Evolutionary conservation across 2,329 filamentous ascomycete genomes (phyloP), one percentile per base, ranked within the genome.

Genomic region (Neopestalotiopsis sp.): DNA sequence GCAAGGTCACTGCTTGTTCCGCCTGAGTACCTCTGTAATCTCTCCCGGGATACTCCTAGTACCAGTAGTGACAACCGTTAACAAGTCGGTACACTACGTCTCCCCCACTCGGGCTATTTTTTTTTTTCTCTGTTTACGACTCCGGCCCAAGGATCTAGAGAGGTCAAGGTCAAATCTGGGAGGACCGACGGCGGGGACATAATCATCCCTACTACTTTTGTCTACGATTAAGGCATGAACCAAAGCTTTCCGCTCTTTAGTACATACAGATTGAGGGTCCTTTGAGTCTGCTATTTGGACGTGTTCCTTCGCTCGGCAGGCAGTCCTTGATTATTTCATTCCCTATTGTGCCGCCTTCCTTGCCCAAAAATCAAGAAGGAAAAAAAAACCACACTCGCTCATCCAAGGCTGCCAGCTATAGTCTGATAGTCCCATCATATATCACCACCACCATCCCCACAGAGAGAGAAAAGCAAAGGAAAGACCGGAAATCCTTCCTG

Each of bases 1-100:
- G 74, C 80, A 80, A 78, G 81, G 81, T 78, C 78, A 77, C 78
- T 79, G 80, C 79, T 79, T 81, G 77, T 81, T 77, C 79, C 77
- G 76, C 77, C 77, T 74, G 75, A 79, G 76, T 74, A 74, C 77
- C 77, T 75, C 74, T 78, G 76, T 79, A 79, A 78, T 73, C 69
- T 69, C 57, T 75, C 72, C 81, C 75, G 75, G 81, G 82, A 80
- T 83, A 75, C 74, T 80, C 81, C 82, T 75, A 77, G 81, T 78
- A 80, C 69, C 57, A 67, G 61, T 72, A 75, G 74, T 73, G 69
- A 76, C 73, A 73, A 73, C 73, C 73, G 75, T 77, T 77, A 74
- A 71, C 73, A 74, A 76, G 72, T 72, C 74, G 75, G 69, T 73
- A 73, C 72, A 70, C 71, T 72, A 71, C 72, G 69, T 71, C 63